phyloP scores from a whole-genome alignment of 345 rosid species.

The Populus euphratica region DNA sequence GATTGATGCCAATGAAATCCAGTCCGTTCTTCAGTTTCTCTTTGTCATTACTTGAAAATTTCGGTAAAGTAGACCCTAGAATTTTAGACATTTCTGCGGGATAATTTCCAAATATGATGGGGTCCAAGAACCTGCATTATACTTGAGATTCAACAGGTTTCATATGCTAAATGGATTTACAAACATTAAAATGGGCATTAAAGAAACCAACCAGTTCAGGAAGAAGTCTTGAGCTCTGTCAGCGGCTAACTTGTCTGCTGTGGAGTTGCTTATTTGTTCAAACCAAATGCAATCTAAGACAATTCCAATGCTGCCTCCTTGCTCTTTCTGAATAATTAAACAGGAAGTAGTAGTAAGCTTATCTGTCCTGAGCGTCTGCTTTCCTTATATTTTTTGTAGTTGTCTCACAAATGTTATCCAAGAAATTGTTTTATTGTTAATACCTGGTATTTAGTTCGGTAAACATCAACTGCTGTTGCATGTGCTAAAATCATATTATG shows the following conservation, averaged over 20 bases:
- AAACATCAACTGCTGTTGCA: slow-evolving; percentile 17
- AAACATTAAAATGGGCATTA: not conserved
- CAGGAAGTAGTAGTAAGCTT: not conserved
- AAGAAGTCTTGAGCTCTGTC: slow-evolving; percentile 15
- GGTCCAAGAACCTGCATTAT: slow-evolving; percentile 18
- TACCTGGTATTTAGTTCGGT: slow-evolving; percentile 25
- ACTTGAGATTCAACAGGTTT: not conserved
- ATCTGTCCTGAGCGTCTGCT: not conserved
- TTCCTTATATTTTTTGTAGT: not conserved
- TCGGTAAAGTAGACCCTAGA: slow-evolving; percentile 9
- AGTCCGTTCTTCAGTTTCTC: slow-evolving; percentile 13
- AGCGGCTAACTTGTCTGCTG: slow-evolving; percentile 15
- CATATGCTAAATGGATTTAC: not conserved
- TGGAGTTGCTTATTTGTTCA: slow-evolving; percentile 16
- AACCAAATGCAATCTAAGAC: slow-evolving; percentile 17
- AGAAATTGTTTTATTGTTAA: not conserved
- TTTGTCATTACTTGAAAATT: slow-evolving; percentile 7
- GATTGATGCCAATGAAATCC: slow-evolving; percentile 22
- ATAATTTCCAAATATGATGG: slow-evolving; percentile 15
- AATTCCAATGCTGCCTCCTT: slow-evolving; percentile 24
- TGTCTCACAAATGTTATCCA: too few species aligned
- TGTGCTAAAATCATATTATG: slow-evolving; percentile 21
- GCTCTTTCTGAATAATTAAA: not conserved
- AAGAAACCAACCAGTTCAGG: slow-evolving; percentile 15
- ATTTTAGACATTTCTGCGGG: slow-evolving; percentile 19